These are phyloP conservation scores for Hymenoscyphus linearis DNA, from an alignment of 2,329 filamentous ascomycete genomes.

Conservation along the genomic window DNA sequence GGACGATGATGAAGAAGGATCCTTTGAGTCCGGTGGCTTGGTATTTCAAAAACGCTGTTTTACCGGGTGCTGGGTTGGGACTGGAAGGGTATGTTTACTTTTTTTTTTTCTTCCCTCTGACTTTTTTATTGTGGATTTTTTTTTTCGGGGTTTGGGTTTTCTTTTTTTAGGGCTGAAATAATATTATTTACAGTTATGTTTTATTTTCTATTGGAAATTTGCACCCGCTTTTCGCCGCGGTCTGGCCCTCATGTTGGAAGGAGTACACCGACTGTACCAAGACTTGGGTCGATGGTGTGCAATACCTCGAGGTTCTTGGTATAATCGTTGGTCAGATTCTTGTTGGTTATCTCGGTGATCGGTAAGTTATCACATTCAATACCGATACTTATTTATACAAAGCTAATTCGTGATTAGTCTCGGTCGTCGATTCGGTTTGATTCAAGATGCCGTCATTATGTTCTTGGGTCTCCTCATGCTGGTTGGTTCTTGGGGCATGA, in stretches of 20 bases:
- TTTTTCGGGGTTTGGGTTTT: too few relatives aligned
- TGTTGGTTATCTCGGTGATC: conserved; percentile 75
- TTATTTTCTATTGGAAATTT: conserved; percentile 96
- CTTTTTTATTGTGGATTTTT: too few relatives aligned
- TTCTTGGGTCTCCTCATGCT: conserved; percentile 88
- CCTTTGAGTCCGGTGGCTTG: conserved; percentile 77
- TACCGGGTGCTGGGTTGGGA: conserved; percentile 86
- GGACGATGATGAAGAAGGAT: conserved; percentile 78
- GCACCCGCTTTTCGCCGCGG: conserved; percentile 69
- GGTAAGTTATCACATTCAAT: conserved; percentile 37
- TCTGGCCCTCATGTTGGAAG: conserved; percentile 77
- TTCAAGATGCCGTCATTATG: conserved; percentile 94
- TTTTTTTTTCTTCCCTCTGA: too few relatives aligned
- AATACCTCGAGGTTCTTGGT: conserved; percentile 88
- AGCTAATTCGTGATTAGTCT: conserved; percentile 49
- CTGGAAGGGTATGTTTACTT: conserved; percentile 62
- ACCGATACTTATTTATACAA: conserved; percentile 4
- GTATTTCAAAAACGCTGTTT: conserved; percentile 86
- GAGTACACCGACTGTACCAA: conserved; percentile 58
- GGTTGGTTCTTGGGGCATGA: conserved; percentile 82
- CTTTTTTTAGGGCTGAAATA: conserved; percentile 4
- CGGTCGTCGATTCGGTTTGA: conserved; percentile 89
- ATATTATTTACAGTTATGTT: conserved; percentile 60
- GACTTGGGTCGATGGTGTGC: conserved; percentile 78
- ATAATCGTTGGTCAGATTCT: conserved; percentile 91